Conservation (phyloP, 495 filamentous ascomycete genomes). For the Aspergillus mulundensis region DNA sequence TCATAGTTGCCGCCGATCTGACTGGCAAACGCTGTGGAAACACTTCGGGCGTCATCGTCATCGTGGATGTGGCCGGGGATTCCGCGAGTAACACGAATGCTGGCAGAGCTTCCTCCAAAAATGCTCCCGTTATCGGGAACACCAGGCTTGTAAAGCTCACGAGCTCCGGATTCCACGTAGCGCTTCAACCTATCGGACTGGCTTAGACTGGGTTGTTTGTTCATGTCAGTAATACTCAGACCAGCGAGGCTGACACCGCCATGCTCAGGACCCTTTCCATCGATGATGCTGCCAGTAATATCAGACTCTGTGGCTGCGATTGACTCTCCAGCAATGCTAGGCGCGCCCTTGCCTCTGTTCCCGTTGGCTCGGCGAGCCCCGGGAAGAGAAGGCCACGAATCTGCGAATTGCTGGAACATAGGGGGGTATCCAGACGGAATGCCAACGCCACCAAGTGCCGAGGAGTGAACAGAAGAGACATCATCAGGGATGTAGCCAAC, state of each 20-base stretch:
- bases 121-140: constrained; percentile 62
- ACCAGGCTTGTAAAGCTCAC: constrained; percentile 42
- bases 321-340: constrained; percentile 86
- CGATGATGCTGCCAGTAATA: constrained; percentile 63
- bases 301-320: constrained; percentile 87
- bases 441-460: constrained; percentile 78
- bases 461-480: constrained; percentile 92
- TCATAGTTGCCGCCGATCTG: constrained; percentile 90
- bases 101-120: constrained; percentile 68
- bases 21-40: constrained; percentile 93
- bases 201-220: constrained; percentile 75
- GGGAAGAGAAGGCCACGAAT: constrained; percentile 78
- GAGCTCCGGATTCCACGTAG: constrained; percentile 79
- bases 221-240: constrained; percentile 68
- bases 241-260: constrained; percentile 84
- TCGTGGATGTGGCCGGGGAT: constrained; percentile 47
- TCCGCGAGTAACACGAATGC: constrained; percentile 51
- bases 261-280: constrained; percentile 70
- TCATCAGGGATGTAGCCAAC: constrained; percentile 95
- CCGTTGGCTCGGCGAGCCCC: constrained; percentile 60
- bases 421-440: constrained; percentile 79
- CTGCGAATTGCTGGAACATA: constrained; percentile 92
- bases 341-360: constrained; percentile 56
- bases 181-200: constrained; percentile 80
- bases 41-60: constrained; percentile 92